Evolutionary conservation across 2,329 filamentous ascomycete species (phyloP).

Genomic region (Colletotrichum karsti): DNA sequence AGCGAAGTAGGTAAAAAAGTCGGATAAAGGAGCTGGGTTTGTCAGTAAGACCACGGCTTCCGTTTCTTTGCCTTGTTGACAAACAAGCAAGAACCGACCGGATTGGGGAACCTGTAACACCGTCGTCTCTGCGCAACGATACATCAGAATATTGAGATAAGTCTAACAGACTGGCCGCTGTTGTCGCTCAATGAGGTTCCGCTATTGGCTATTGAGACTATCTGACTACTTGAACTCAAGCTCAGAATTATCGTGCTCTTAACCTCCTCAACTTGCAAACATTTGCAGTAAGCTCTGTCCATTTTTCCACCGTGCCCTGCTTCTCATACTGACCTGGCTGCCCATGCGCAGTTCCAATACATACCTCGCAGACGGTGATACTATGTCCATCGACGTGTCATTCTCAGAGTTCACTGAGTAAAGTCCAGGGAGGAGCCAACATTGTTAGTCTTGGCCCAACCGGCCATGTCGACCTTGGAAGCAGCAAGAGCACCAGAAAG

Average conservation of each 20-base stretch:
- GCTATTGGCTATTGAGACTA: background rate
- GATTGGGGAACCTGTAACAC: background rate
- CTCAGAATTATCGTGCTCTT: background rate
- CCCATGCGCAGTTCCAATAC: too few species aligned
- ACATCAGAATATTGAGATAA: too few species aligned
- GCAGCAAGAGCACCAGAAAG: constrained; percentile 62
- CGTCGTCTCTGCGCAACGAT: too few species aligned
- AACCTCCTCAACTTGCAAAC: background rate
- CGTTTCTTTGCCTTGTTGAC: background rate
- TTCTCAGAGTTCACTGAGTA: constrained; percentile 7
- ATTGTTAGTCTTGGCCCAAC: constrained; percentile 42
- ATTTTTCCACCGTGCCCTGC: too few species aligned
- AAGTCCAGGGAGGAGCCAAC: constrained; percentile 14
- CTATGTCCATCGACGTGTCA: background rate
- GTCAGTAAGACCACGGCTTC: background rate
- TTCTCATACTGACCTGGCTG: too few species aligned
- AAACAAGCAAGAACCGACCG: background rate
- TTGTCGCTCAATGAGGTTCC: background rate
- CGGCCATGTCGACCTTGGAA: constrained; percentile 41
- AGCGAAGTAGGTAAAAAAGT: background rate
- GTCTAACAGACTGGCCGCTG: background rate
- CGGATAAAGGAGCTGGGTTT: background rate
- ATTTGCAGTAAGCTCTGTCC: too few species aligned
- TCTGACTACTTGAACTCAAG: background rate
- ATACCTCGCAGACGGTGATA: too few species aligned